Evolutionary conservation across 805 yeast species (phyloP), one percentile per base, ranked within the genome.

Genomic region (Limtongozyma cylindracea): DNA sequence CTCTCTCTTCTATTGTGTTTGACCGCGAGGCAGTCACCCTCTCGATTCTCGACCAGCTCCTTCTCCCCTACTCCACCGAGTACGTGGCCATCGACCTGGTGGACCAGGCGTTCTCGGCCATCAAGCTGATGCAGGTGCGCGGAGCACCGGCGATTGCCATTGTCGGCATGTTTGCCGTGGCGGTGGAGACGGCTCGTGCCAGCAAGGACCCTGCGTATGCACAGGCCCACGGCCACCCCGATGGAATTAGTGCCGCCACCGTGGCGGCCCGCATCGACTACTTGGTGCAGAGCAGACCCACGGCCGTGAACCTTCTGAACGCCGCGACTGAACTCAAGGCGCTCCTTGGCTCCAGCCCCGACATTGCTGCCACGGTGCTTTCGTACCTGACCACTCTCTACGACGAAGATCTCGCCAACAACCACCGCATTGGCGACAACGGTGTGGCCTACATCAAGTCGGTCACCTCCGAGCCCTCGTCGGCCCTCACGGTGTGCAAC

Each of bases 101-200:
- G 22, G 68, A 68, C 21, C 80, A 71, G 39, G 95, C 91, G 3
- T 77, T 49, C 43, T 54, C 56, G 11, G 91, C 74, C n/a, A 84
- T 84, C 41, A 69, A 66, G 37, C 55, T 55, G 26, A 84, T 84
- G 98, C 80, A 76, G 35, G 95, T 91, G 4, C 58, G 98, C 40
- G 98, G 98, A 18, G 98, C 98, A 0, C 98, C 98, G 0, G 96
- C 96, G 2, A 84, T 84, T 38, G 95, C 95, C 29, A 76, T 84
- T 26, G 95, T 84, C 3, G 96, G 93, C 4, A 67, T 80, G 1
- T 56, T 82, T 27, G 62, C 93, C 2, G 59, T 84, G 3, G 69
- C 76, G 2, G 65, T 73, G n/a, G 94, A 84, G 31, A n/a, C n/a
- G n/a, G n/a, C n/a, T n/a, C n/a, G n/a, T n/a, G n/a, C n/a, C n/a